phyloP scores from a whole-genome alignment of 768 basidiomycete genomes.

The Phlebiopsis gigantea region DNA sequence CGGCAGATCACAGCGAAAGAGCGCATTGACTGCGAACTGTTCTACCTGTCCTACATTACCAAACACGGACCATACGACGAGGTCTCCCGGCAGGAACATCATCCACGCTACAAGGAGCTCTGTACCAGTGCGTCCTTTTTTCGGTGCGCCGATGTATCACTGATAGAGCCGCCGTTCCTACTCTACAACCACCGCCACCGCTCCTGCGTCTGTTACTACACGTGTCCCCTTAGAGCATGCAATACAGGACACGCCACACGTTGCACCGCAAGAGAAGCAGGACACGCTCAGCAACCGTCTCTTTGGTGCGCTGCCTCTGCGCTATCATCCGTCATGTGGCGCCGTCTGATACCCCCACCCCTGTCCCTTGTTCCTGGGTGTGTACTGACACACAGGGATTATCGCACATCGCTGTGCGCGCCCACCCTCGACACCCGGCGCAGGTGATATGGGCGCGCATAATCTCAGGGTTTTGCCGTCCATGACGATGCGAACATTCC shows the following conservation, averaged over 20 bases:
- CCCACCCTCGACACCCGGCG: background rate
- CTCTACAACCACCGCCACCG: background rate
- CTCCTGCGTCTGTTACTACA: background rate
- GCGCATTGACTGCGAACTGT: conserved; percentile 75
- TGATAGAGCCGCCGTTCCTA: background rate
- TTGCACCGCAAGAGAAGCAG: conserved; percentile 31
- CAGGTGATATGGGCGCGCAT: conserved; percentile 2
- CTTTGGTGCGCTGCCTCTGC: conserved; percentile 41
- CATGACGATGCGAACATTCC: conserved; percentile 62
- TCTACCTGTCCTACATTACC: conserved; percentile 68
- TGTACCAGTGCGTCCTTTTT: conserved; percentile 43
- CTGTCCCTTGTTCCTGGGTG: background rate
- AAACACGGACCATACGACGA: conserved; percentile 40
- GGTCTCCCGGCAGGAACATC: conserved; percentile 38
- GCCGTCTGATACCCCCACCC: background rate
- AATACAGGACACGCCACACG: conserved; percentile 34
- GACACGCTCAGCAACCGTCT: conserved; percentile 57
- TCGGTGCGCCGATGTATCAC: background rate
- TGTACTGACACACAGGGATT: conserved; percentile 3
- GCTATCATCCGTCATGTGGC: background rate
- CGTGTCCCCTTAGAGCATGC: conserved; percentile 47
- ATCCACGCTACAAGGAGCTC: conserved; percentile 64
- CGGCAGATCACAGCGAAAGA: conserved; percentile 63
- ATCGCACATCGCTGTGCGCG: conserved; percentile 3
- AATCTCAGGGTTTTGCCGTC: conserved; percentile 57